Base-by-base conservation (phyloP, 768 basidiomycete species). In the Holtermannia corniformis region DNA sequence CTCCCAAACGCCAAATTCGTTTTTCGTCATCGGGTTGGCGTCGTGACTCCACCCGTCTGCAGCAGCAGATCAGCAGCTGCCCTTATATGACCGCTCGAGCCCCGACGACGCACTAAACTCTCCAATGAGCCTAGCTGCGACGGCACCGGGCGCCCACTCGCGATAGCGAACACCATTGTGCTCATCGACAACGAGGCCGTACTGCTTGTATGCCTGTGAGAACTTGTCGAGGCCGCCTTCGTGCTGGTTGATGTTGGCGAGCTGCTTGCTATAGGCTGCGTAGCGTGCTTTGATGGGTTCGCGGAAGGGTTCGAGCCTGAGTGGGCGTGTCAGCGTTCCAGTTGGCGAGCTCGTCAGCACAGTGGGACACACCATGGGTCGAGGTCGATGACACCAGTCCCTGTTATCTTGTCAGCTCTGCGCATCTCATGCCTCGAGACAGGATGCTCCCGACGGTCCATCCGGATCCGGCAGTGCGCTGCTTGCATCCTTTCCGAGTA, bases 121-220 rank as follows among this genome's bases (percentile, higher is more conserved):
- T 42, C 95, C 95, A 62, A 89, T 89, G 52, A 99, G 74, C 68
- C 76, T 79, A 2, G 92, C 93, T 62, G 85, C 83, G 43, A 64
- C 75, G 16, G 86, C 92, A 60, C 86, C 87, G 0, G 95, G 92
- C 7, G 95, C 93, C 95, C 95, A 99, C 71, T 99, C 95, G 62
- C 87, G 78, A 72, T 97, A 97, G 5, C 79, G 74, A 25, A 97
- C 80, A 24, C 82, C 78, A 49, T 82, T 83, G 52, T 84, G 79
- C 32, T 74, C 67, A 40, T 76, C 77, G 41, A 88, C 79, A 53
- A 85, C 83, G 62, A 99, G 76, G 28, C 93, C 93, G 67, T 81
- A 73, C 3, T 61, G 81, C 57, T 81, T 77, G 73, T 87, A 92
- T 2, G 87, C 87, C 65, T 83, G 80, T 4, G 85, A 84, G 71